Base-by-base conservation (phyloP, 2,329 filamentous ascomycete species). In the Pseudogymnoascus sp. region DNA sequence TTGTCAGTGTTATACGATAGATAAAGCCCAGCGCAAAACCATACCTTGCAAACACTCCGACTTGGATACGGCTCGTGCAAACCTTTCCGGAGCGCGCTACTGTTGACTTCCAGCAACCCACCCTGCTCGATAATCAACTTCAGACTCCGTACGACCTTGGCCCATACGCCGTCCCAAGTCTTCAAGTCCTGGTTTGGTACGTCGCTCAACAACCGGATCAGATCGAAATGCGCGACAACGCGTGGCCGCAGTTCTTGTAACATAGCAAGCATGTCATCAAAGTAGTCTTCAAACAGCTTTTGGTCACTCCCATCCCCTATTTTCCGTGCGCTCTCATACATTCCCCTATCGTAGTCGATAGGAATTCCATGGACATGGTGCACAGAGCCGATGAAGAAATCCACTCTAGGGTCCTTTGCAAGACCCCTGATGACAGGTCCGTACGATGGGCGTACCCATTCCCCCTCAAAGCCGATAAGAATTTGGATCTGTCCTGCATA, bases 171-270 rank as follows among this genome's bases (percentile, higher is more conserved):
- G 80, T 84, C 86, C 64, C 67, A 63, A 55, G 72, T 72, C 39
- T 77, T 77, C 63, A 91, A 79, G 66, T 86, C 84, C 39, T 82
- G 74, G 58, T 82, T 83, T 0, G 89, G 87, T 16, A 7, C 23
- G 23, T 61, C 55, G 69, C 89, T 92, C 73, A 94, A 81, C 66
- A 99, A 77, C 11, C 93, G 81, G 62, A 97, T 88, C 19, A 99
- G 83, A 76, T 99, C 94, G 73, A 99, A 96, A 76, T 99, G 94
- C 0, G 92, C 94, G 3, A 99, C 88, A 11, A 99, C 82, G 6
- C 84, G 84, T 33, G 94, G 94, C 67, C 79, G 78, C 66, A 96
- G 75, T 6, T 82, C 79, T 61, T 76, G 75, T 55, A 99, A 79
- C 92, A 99, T 96, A 19, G 86, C 84, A 64, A 83, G 82, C 77